Evolutionary conservation across 1,284 basidiomycete species (phyloP).

Genomic region (Boletus calvinii): DNA sequence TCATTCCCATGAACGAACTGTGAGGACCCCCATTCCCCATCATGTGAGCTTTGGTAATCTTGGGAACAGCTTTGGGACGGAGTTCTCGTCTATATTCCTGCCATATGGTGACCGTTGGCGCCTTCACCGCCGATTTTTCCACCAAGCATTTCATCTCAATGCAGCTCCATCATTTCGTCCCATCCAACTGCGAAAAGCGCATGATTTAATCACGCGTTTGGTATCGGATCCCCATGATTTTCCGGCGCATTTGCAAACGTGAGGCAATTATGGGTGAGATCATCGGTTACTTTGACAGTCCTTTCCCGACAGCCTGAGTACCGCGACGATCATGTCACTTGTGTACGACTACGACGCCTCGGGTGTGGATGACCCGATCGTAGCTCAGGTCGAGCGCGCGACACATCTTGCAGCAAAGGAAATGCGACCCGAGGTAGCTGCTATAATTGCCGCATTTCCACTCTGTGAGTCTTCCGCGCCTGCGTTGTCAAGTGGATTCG

Average conservation of each 20-base stretch:
- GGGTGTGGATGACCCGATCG: constrained; percentile 20
- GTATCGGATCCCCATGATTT: constrained; percentile 2
- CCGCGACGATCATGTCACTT: constrained; percentile 25
- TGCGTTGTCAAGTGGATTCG: not conserved
- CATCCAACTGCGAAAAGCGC: constrained; percentile 23
- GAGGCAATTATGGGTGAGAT: not conserved
- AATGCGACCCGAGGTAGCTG: constrained; percentile 20
- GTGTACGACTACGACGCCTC: constrained; percentile 24
- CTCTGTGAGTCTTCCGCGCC: constrained; percentile 13
- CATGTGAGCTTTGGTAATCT: not conserved
- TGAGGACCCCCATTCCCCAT: constrained; percentile 1
- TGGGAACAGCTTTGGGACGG: constrained; percentile 17
- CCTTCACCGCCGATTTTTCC: constrained; percentile 30
- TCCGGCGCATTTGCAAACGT: constrained; percentile 21
- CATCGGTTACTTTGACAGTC: not conserved
- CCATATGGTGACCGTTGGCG: constrained; percentile 30
- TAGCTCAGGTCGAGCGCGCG: constrained; percentile 16
- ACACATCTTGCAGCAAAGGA: constrained; percentile 11
- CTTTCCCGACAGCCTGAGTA: constrained; percentile 15
- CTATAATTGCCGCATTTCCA: constrained; percentile 20
- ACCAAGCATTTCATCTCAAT: constrained; percentile 23
- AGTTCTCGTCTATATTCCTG: constrained; percentile 23
- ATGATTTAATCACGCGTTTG: constrained; percentile 20
- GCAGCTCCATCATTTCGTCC: constrained; percentile 24
- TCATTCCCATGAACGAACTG: constrained; percentile 19